Base-by-base conservation (phyloP, 148 eudicot genomes). In the Rhododendron mucronatum region DNA sequence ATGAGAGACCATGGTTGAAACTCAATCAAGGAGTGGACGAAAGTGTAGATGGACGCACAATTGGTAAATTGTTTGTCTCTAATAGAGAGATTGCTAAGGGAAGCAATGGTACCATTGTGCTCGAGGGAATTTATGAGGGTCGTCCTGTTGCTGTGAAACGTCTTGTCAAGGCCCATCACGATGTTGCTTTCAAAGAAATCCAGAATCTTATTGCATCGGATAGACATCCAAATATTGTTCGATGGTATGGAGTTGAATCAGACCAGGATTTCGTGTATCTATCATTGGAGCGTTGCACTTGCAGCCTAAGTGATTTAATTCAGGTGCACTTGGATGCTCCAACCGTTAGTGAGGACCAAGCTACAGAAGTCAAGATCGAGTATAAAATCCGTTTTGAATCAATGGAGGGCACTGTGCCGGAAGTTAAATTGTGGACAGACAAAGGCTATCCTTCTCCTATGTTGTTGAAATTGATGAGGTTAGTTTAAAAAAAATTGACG, bases 131-230 rank as follows among this genome's bases (percentile, higher is more conserved):
- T 55, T 95, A 94, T 90, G 98, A 94, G 82, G 98, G 99, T 33
- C 94, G 99, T 55, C 88, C 89, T 5, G 99, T 95, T 85, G 99
- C 99, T 80, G 99, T 95, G 71, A 96, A 96, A 87, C 98, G 99
- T 51, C 92, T 96, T 87, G 94, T 96, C 85, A 92, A 91, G 88
- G 89, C 98, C n/a, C 98, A 96, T 92, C 94, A 95, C 86, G 94
- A 94, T 81, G 93, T 96, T 90, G 98, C 99, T 69, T 86, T 90
- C 5, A 95, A 95, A 92, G 99, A 96, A 90, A 96, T 95, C 87
- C 93, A 94, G 82, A 92, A 96, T 88, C 97, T 96, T 82, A 92
- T 95, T 85, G 97, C 98, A 77, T 95, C 99, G 23, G 99, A 96
- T 81, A 91, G 87, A 61, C 99, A 96, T 89, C 92, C 94, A n/a